These are phyloP conservation scores for Colletotrichum scovillei DNA, from an alignment of 2,329 filamentous ascomycete genomes.

Conservation along the genomic window DNA sequence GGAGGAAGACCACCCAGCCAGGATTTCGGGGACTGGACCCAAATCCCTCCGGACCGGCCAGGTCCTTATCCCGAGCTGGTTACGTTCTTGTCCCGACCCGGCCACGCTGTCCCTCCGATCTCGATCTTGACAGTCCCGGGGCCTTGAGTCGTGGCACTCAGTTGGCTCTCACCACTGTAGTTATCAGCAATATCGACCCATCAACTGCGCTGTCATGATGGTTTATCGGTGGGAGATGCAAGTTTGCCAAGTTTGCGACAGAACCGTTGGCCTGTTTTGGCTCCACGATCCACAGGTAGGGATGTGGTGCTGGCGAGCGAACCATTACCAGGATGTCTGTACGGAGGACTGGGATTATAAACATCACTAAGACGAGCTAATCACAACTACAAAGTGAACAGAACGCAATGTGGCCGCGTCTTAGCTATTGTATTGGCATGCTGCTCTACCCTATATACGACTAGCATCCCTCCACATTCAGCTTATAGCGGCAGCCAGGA, in stretches of 20 bases:
- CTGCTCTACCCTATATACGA: conserved; percentile 31
- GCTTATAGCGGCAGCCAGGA: conserved; percentile 1
- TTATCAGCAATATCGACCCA: neutral
- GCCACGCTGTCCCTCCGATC: neutral
- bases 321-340: neutral
- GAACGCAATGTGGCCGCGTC: neutral
- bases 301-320: neutral
- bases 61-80: neutral
- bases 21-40: neutral
- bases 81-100: neutral
- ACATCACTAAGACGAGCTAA: neutral
- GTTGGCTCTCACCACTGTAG: neutral
- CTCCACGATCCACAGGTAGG: neutral
- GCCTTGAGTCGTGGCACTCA: neutral
- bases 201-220: neutral
- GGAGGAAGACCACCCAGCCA: neutral
- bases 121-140: neutral
- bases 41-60: neutral
- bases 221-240: too few relatives aligned
- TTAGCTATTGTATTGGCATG: conserved; percentile 17
- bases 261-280: too few relatives aligned
- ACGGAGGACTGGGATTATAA: neutral
- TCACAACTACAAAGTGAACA: neutral
- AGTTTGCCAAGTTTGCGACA: too few relatives aligned
- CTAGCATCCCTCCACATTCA: conserved; percentile 6